Percentiles rank a stretch among this genome's conserved stretches.
These are phyloP conservation scores for Triticum dicoccoides DNA, from an alignment of 176 grass and related monocot species.

Conservation along the genomic window DNA sequence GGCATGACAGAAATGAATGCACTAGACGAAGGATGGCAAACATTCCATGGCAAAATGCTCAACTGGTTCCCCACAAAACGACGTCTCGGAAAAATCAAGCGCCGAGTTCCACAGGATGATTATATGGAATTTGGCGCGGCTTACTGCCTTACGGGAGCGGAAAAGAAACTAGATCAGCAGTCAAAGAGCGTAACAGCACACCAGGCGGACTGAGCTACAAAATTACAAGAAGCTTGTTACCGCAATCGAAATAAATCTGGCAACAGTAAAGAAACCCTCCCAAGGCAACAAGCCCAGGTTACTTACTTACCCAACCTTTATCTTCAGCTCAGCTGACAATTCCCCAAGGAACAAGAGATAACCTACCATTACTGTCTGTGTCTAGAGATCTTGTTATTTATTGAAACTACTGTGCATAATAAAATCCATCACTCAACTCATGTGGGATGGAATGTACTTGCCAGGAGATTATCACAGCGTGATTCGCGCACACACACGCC, in stretches of 20 bases:
- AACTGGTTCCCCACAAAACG: too few relatives aligned
- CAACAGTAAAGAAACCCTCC: not conserved
- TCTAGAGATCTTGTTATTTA: constrained; percentile 30
- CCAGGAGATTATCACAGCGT: constrained; percentile 25
- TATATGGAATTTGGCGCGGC: too few relatives aligned
- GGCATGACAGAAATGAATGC: too few relatives aligned
- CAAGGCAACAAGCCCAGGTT: not conserved
- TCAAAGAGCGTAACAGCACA: not conserved
- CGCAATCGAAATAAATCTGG: too few relatives aligned
- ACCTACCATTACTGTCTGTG: not conserved
- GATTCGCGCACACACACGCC: constrained; percentile 69
- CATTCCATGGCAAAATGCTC: too few relatives aligned
- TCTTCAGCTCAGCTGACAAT: not conserved
- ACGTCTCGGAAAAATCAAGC: too few relatives aligned
- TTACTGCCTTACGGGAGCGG: too few relatives aligned
- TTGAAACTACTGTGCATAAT: constrained; percentile 1
- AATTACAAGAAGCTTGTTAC: not conserved
- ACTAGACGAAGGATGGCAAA: too few relatives aligned
- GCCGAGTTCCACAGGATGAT: too few relatives aligned
- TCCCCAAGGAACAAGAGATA: not conserved
- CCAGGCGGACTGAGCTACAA: too few relatives aligned
- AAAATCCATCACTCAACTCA: not conserved
- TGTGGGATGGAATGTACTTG: not conserved
- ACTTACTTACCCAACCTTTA: not conserved
- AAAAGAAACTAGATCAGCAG: not conserved